Evolutionary conservation across 345 rosid genomes (phyloP).

Genomic region (Camelina hispida): DNA sequence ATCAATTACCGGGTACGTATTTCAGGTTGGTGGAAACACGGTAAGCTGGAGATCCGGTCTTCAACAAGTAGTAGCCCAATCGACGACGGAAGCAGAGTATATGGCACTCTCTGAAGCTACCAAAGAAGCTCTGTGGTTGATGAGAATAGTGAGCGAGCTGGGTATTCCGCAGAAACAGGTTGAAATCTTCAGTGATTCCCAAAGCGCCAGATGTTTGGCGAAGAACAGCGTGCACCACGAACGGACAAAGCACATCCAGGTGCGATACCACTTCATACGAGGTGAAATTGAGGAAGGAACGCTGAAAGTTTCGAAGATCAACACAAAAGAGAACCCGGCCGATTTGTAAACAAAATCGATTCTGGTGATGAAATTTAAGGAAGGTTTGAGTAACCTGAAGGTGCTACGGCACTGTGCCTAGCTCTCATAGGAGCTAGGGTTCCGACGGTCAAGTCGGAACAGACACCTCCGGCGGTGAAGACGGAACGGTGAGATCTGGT

Average conservation of each 20-base stretch:
- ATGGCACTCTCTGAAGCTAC: not conserved
- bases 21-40: not conserved
- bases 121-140: not conserved
- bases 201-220: not conserved
- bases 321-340: not conserved
- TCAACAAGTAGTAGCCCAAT: not conserved
- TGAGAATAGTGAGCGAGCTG: not conserved
- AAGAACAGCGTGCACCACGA: not conserved
- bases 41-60: not conserved
- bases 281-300: not conserved
- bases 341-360: not conserved
- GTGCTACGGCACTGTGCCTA: not conserved
- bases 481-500: not conserved
- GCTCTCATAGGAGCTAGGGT: not conserved
- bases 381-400: not conserved
- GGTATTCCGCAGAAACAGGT: not conserved
- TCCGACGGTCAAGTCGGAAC: too few relatives aligned
- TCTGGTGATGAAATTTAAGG: not conserved
- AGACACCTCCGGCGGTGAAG: not conserved
- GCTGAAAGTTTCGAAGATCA: not conserved
- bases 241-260: not conserved
- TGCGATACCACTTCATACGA: not conserved
- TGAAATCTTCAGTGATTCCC: not conserved
- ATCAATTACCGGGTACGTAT: not conserved
- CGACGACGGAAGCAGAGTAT: too few relatives aligned